Evolutionary conservation across 2,329 filamentous ascomycete species (phyloP), one percentile per base, ranked within the genome.

Genomic region (Xylariales sp.): DNA sequence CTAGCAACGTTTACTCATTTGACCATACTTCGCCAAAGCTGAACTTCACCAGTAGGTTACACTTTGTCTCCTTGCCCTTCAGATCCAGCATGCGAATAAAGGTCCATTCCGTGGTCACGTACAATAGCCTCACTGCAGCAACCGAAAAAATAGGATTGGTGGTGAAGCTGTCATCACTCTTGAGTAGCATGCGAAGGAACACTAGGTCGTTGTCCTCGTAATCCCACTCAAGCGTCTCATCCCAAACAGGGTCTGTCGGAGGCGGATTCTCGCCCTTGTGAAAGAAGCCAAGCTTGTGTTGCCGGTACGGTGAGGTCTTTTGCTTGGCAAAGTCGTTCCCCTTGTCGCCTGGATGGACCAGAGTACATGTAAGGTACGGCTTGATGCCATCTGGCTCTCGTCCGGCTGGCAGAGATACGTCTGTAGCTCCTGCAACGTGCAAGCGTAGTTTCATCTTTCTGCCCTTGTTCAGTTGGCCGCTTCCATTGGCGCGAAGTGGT

Each of bases 81-180:
- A 84, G 60, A 52, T 85, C 80, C 49, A 84, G 52, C 74, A 86
- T 74, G 4, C 78, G 65, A 28, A 86, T 68, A 43, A 86, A 84
- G 3, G 62, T 70, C 82, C 82, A 86, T 0, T 73, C 79, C 0
- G 68, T 63, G 5, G 20, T 2, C 8, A 70, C 67, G 55, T 84
- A 84, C 43, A 69, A 47, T 20, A 86, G 51, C 31, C 82, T 61
- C n/a, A 85, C 70, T 0, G 80, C 75, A 0, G 74, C 68, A 2
- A 82, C 78, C 0, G 74, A 76, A 46, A 83, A 72, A 39, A 80
- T 73, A 0, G 80, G 79, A 49, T 86, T 86, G 32, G 63, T 64
- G 0, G 76, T 64, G 58, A 78, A 85, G 46, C 70, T 71, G 45
- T 82, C 78, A 45, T 85, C 81, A 48, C 74, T 80, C 67, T 86